A percentile compares a stretch with the other conserved stretches of the same genome.
Conservation (phyloP, 2,329 filamentous ascomycete species). For the Fusarium begoniae region DNA sequence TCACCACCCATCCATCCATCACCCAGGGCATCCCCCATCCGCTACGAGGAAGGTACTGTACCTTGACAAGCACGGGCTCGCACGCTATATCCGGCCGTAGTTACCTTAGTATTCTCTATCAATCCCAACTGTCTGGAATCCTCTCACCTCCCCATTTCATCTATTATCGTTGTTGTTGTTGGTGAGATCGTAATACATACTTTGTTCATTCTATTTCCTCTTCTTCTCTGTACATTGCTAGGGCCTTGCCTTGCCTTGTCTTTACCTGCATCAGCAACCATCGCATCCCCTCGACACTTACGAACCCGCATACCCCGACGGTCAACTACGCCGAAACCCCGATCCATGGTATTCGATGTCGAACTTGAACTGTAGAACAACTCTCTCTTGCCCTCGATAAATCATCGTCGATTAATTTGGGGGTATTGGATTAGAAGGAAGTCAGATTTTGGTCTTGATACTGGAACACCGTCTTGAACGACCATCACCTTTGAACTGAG, state of each 20-base stretch:
- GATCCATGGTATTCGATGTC: conserved; percentile 21
- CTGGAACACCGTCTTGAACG: background rate
- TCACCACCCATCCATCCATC: conserved; percentile 19
- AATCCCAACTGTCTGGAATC: conserved; percentile 28
- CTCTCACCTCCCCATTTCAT: conserved; percentile 34
- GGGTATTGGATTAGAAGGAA: background rate
- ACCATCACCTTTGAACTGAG: background rate
- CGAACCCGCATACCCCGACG: conserved; percentile 23
- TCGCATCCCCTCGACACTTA: conserved; percentile 8
- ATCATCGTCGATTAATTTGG: conserved; percentile 1
- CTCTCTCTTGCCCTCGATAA: conserved; percentile 8
- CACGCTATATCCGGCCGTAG: conserved; percentile 34
- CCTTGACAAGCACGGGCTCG: conserved; percentile 16
- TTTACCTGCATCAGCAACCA: background rate
- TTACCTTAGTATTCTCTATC: background rate
- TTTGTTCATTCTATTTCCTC: conserved; percentile 9
- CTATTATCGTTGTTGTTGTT: conserved; percentile 12
- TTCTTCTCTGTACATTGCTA: conserved; percentile 4
- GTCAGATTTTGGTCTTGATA: background rate
- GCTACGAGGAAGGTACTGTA: conserved; percentile 13
- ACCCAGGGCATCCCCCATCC: conserved; percentile 19
- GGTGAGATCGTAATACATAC: conserved; percentile 16
- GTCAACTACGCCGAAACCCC: conserved; percentile 21
- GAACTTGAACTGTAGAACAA: conserved; percentile 12
- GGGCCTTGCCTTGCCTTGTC: background rate